A percentile compares a stretch with the other conserved stretches of the same genome.
Conservation (phyloP, 148 eudicot genomes). For the Rhododendron williamsianum region DNA sequence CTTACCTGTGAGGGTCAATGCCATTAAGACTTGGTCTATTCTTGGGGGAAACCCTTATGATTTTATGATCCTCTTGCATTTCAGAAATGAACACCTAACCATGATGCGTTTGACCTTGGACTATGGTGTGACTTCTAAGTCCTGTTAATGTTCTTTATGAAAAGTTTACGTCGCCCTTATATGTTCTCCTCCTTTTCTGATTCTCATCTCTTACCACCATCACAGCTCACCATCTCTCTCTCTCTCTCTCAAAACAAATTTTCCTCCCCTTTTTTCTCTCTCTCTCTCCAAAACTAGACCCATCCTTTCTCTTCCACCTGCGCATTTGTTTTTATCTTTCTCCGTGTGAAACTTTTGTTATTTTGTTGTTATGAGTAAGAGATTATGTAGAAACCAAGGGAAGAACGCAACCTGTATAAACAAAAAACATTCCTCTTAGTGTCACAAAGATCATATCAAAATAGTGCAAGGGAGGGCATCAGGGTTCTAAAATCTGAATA, state of each 20-base stretch:
- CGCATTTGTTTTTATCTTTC: not conserved
- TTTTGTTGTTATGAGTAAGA: not conserved
- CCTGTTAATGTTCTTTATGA: not conserved
- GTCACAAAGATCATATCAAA: not conserved
- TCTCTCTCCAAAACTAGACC: not conserved
- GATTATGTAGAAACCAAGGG: not conserved
- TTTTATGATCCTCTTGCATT: not conserved
- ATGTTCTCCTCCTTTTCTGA: not conserved
- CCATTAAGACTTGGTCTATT: not conserved
- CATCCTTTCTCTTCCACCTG: not conserved
- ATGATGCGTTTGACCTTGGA: not conserved
- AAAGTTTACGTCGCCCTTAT: not conserved
- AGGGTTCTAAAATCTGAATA: not conserved
- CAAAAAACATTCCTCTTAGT: not conserved
- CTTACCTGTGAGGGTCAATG: slow-evolving; percentile 6
- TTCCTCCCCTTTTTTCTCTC: not conserved
- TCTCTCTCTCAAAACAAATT: not conserved
- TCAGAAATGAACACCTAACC: not conserved
- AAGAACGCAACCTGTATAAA: not conserved
- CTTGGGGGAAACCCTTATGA: not conserved
- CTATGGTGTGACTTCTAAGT: not conserved
- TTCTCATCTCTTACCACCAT: not conserved
- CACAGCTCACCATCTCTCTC: not conserved
- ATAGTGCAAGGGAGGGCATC: not conserved
- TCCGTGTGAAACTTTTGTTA: not conserved